A percentile compares a stretch with the other conserved stretches of the same genome.
phyloP scores from a whole-genome alignment of 1,284 basidiomycete species.

The Heterobasidion parviporum region DNA sequence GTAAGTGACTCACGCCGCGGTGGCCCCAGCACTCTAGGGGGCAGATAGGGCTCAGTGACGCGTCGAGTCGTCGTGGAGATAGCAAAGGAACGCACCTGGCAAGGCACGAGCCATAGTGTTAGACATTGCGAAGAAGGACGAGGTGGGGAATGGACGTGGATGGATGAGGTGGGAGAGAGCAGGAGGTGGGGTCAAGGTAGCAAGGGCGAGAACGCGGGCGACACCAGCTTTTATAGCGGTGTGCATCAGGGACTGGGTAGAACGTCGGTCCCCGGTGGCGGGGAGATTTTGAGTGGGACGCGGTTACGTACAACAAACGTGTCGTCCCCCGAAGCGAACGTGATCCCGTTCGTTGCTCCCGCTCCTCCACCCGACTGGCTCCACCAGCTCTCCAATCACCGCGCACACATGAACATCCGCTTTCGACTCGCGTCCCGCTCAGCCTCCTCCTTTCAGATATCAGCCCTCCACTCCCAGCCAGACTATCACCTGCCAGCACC shows the following conservation, averaged over 20 bases:
- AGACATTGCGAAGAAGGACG: neutral
- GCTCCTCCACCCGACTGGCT: neutral
- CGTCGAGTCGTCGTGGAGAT: neutral
- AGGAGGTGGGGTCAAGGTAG: neutral
- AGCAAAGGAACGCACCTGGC: constrained; percentile 2
- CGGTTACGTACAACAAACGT: neutral
- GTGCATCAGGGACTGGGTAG: neutral
- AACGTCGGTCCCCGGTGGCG: neutral
- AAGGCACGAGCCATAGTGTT: neutral
- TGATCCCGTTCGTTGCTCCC: neutral
- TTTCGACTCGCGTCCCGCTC: no score
- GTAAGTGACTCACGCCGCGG: constrained; percentile 63
- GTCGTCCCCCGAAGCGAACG: neutral
- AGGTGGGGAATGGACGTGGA: neutral
- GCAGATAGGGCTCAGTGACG: constrained; percentile 10
- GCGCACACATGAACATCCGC: neutral
- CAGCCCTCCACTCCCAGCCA: no score
- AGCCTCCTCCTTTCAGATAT: neutral
- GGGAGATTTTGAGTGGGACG: neutral
- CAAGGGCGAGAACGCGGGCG: neutral
- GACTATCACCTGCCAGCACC: no score
- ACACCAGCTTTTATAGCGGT: neutral
- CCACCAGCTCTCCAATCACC: neutral
- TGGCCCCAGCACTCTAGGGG: constrained; percentile 83
- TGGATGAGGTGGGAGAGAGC: neutral